Base-by-base conservation (phyloP, 2,329 filamentous ascomycete genomes). In the Fusarium penzigii region DNA sequence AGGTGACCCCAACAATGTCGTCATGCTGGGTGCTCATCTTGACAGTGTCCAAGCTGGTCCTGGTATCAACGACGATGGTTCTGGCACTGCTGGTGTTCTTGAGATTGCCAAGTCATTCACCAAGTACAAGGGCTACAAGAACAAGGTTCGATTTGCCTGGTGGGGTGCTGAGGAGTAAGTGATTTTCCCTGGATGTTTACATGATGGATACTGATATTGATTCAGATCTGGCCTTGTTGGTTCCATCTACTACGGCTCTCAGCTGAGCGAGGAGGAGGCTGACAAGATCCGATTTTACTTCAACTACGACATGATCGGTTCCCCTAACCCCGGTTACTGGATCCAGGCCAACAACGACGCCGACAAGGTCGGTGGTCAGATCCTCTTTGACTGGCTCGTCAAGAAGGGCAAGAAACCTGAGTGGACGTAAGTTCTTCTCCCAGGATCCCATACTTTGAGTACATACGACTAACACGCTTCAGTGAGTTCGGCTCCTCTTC, bases 251-350 rank as follows among this genome's bases (percentile, higher is more conserved):
- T 77, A 77, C 51, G 71, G 67, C 2, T 51, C 64, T 13, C 64
- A 66, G 7, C 68, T 78, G 29, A 63, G 68, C 11, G 60, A 68
- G 17, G 63, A 65, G 2, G 72, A 77, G 42, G 68, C 70, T 1
- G 73, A 80, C 54, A 84, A 83, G 68, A 83, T 89, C 62, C 76
- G 79, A 2, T 82, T 88, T 32, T 86, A 87, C 73, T 81, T 88
- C 66, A 86, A 89, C 73, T 87, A 86, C 63, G 86, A 89, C 70
- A 89, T 89, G 86, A 85, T 88, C 50, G 76, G 72, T n/a, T 77
- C 74, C 14, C 67, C 68, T 4, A 61, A 65, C n/a, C 71, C 75
- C 11, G 57, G 63, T 39, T 78, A 70, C 61, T 64, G 61, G 48
- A 69, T 78, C 8, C 75, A 77, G 49, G 65, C 72, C 41, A 70